These are phyloP conservation scores for Glebionis coronaria DNA, from an alignment of 129 eudicot species.

Conservation along the genomic window DNA sequence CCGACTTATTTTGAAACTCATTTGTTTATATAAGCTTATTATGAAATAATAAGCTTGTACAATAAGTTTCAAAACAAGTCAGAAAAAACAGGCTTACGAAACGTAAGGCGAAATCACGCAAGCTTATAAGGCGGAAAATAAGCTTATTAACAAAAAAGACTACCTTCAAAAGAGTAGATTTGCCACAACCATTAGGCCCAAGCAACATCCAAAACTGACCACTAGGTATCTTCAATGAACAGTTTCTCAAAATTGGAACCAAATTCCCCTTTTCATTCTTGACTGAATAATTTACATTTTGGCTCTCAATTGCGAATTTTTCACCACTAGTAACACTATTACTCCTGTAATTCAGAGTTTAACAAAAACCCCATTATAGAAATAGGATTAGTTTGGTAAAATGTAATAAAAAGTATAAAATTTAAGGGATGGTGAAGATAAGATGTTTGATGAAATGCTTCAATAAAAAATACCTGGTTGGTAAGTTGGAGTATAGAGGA, in stretches of 20 bases:
- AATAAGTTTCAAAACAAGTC: not conserved
- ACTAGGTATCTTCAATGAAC: constrained; percentile 65
- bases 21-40: no score
- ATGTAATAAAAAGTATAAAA: no score
- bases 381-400: not conserved
- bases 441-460: constrained; percentile 40
- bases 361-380: not conserved
- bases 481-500: constrained; percentile 31
- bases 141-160: not conserved
- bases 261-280: constrained; percentile 38
- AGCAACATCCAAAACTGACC: constrained; percentile 98
- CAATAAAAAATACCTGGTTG: constrained; percentile 36
- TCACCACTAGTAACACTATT: constrained; percentile 29
- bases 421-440: no score
- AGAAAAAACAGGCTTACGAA: not conserved
- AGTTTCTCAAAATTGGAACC: constrained; percentile 57
- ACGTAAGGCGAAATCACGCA: no score
- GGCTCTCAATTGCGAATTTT: constrained; percentile 60
- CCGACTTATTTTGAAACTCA: no score
- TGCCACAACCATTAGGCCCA: constrained; percentile 96
- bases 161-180: constrained; percentile 91
- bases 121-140: not conserved
- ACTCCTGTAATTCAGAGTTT: constrained; percentile 21
- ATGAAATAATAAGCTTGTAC: no score
- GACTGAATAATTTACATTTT: constrained; percentile 56